Evolutionary conservation across 2,329 filamentous ascomycete species (phyloP).

Genomic region (Ophiostoma montium): DNA sequence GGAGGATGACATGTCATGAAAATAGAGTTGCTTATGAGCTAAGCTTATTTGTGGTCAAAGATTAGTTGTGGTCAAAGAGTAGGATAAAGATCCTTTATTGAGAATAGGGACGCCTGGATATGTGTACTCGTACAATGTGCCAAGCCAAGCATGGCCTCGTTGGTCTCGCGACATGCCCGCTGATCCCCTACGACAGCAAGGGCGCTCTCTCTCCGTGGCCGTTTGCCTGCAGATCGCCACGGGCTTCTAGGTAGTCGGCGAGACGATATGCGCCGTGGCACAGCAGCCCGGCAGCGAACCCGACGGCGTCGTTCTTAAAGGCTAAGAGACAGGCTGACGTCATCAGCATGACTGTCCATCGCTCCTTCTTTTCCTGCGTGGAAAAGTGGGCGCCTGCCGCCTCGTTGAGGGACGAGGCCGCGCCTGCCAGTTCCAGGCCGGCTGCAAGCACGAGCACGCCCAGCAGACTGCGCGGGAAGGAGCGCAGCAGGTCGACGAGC

Average conservation of each 20-base stretch:
- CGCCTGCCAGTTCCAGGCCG: constrained; percentile 74
- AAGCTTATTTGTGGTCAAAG: no score
- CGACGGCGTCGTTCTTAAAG: constrained; percentile 81
- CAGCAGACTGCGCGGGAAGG: constrained; percentile 64
- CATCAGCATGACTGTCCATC: constrained; percentile 83
- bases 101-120: no score
- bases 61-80: no score
- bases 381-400: constrained; percentile 18
- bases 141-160: no score
- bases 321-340: constrained; percentile 71
- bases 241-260: constrained; percentile 21
- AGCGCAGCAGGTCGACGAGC: constrained; percentile 53
- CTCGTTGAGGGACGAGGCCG: constrained; percentile 73
- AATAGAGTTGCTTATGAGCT: no score
- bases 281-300: constrained; percentile 68
- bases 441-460: constrained; percentile 85
- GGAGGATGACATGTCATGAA: no score
- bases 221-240: background rate
- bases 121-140: no score
- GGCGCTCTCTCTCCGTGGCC: background rate
- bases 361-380: constrained; percentile 54
- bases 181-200: background rate
- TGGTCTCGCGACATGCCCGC: no score
- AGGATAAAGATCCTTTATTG: no score
- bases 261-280: constrained; percentile 57